Evolutionary conservation across 257 asterid genomes (phyloP).

Genomic region (Lycium barbarum): DNA sequence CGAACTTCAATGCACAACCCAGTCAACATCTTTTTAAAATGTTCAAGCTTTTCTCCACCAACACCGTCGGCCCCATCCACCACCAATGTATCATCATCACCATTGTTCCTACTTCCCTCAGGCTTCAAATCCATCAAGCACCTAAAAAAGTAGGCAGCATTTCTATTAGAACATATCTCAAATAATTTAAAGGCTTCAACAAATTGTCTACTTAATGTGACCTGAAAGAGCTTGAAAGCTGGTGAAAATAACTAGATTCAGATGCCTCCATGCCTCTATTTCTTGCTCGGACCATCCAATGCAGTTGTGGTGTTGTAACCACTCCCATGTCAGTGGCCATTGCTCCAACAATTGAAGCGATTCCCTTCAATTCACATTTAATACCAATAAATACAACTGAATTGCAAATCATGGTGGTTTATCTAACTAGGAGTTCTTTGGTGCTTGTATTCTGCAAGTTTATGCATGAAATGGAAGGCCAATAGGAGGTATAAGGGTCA

Average conservation of each 20-base stretch:
- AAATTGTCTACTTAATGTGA: conserved; percentile 36
- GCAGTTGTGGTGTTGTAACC: conserved; percentile 92
- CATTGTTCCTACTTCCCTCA: conserved; percentile 43
- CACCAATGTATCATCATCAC: conserved; percentile 55
- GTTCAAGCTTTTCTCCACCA: conserved; percentile 84
- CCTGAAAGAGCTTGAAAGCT: conserved; percentile 79
- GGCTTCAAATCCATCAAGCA: conserved; percentile 77
- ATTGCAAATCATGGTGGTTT: background rate
- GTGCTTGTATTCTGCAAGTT: conserved; percentile 5
- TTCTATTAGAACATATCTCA: conserved; percentile 14
- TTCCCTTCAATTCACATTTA: conserved; percentile 54
- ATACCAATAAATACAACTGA: background rate
- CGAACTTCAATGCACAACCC: conserved; percentile 71
- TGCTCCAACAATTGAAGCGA: conserved; percentile 69
- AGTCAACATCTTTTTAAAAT: conserved; percentile 56
- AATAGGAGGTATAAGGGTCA: conserved; percentile 11
- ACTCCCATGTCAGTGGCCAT: conserved; percentile 70
- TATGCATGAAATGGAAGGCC: conserved; percentile 17
- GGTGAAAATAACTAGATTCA: conserved; percentile 65
- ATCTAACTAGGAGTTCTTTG: conserved; percentile 9
- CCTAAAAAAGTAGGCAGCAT: conserved; percentile 46
- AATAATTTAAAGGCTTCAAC: conserved; percentile 17
- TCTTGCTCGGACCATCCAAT: conserved; percentile 92
- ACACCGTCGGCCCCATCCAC: conserved; percentile 97
- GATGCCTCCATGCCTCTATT: conserved; percentile 80